phyloP scores from a whole-genome alignment of 257 asterid genomes.

The Gentiana straminea region DNA sequence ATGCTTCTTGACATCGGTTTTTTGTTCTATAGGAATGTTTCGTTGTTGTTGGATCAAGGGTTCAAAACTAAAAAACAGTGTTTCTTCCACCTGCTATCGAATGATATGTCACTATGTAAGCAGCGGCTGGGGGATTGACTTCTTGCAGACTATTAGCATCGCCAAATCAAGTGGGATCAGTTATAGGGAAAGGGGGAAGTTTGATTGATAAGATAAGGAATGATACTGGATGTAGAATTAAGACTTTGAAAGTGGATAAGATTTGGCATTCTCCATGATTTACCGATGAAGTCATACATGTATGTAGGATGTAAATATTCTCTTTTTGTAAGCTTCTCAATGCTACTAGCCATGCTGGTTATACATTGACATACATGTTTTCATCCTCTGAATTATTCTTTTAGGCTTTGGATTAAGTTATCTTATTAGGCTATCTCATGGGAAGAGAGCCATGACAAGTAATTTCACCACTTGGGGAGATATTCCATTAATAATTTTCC shows the following conservation, averaged over 20 bases:
- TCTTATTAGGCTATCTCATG: too few species aligned
- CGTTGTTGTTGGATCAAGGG: too few species aligned
- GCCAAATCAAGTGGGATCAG: slow-evolving; percentile 49
- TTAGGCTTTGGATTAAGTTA: too few species aligned
- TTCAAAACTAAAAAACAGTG: too few species aligned
- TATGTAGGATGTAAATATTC: slow-evolving; percentile 9
- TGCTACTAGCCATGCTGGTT: neutral
- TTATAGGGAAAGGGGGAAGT: slow-evolving; percentile 71
- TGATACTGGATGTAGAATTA: slow-evolving; percentile 55
- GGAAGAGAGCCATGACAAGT: too few species aligned
- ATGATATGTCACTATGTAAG: too few species aligned
- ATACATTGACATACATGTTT: neutral
- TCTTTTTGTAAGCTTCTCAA: neutral
- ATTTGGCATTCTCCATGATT: slow-evolving; percentile 9
- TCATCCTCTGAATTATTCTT: neutral
- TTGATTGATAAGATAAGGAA: slow-evolving; percentile 58
- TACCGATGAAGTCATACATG: slow-evolving; percentile 66
- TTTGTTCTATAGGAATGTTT: too few species aligned
- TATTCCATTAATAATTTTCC: too few species aligned
- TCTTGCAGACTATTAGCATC: slow-evolving; percentile 50
- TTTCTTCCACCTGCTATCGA: too few species aligned
- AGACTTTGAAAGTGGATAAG: slow-evolving; percentile 38
- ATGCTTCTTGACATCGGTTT: too few species aligned
- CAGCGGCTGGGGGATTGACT: slow-evolving; percentile 36
- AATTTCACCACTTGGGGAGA: too few species aligned